Percentiles rank a stretch among this genome's conserved stretches.
Conservation (phyloP, 2,329 filamentous ascomycete species). For the Paradendryphiella salina region DNA sequence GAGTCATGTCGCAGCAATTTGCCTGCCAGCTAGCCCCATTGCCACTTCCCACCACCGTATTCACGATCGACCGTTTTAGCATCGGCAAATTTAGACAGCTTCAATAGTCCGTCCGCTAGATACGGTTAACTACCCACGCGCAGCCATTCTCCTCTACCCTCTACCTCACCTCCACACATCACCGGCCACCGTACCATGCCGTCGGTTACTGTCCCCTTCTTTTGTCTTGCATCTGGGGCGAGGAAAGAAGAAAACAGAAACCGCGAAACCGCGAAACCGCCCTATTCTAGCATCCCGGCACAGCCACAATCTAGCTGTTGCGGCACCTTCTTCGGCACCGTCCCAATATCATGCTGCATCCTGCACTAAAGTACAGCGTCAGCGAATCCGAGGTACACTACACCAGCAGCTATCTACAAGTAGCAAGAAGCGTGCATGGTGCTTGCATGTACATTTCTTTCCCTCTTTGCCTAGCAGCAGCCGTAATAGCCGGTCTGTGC, state of each 20-base stretch:
- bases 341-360: constrained; percentile 12
- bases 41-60: constrained; percentile 2
- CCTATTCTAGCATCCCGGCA: too few species aligned
- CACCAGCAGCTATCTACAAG: constrained; percentile 4
- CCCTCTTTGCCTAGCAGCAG: not conserved
- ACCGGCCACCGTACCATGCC: not conserved
- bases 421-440: constrained; percentile 3
- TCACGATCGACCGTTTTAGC: not conserved
- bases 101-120: constrained; percentile 9
- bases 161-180: not conserved
- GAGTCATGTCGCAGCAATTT: too few species aligned
- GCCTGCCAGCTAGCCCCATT: not conserved
- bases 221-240: not conserved
- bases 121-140: not conserved
- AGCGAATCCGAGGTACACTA: constrained; percentile 2
- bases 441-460: not conserved
- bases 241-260: too few species aligned
- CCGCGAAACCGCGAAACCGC: too few species aligned
- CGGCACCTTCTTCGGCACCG: not conserved
- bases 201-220: not conserved
- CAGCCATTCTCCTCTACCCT: not conserved
- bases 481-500: not conserved
- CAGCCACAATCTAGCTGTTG: not conserved
- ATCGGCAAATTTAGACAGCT: constrained; percentile 5
- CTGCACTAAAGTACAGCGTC: constrained; percentile 6